Evolutionary conservation across 257 asterid species (phyloP), one percentile per base, ranked within the genome.

Genomic region (Cynanchum wilfordii): DNA sequence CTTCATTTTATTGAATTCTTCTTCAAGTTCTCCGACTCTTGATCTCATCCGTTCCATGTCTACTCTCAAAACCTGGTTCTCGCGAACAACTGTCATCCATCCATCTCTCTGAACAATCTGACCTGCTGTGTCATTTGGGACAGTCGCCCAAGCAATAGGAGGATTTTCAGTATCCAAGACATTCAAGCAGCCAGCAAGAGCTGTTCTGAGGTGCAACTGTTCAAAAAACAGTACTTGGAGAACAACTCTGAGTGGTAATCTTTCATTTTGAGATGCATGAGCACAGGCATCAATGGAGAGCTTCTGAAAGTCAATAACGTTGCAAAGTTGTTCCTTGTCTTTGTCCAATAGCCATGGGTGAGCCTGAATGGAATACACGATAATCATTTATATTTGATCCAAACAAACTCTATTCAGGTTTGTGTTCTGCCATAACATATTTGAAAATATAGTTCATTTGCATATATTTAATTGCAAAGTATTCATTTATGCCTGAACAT

Each of bases 261-360:
- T 82, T 73, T 88, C 88, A 12, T 90, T 95, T 76, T 95, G 99
- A 64, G 99, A 95, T 68, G 99, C 99, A 77, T 95, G 98, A 36
- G 98, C 90, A 62, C 98, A 95, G 16, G 98, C 98, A 81, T 95
- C 99, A 17, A 95, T 83, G 1, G 99, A 95, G 68, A 95, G 97
- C 84, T 92, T 92, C 87, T 82, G 93, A 79, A 90, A 90, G 83
- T 95, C 89, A 1, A 95, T 87, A 17, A 88, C 75, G 80, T 75
- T 82, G 89, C 99, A 95, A 11, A 95, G 89, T 47, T 81, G 86
- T 84, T 90, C 97, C 76, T 86, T 86, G 68, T 92, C 99, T 74
- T 77, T 87, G 24, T 87, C 90, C 4, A 93, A 70, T 55, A 92
- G 95, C 98, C 93, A 92, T 4, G 88, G 86, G 79, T 90, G 99